Evolutionary conservation across 495 filamentous ascomycete genomes (phyloP).

Genomic region (Penicillium flavigenum): DNA sequence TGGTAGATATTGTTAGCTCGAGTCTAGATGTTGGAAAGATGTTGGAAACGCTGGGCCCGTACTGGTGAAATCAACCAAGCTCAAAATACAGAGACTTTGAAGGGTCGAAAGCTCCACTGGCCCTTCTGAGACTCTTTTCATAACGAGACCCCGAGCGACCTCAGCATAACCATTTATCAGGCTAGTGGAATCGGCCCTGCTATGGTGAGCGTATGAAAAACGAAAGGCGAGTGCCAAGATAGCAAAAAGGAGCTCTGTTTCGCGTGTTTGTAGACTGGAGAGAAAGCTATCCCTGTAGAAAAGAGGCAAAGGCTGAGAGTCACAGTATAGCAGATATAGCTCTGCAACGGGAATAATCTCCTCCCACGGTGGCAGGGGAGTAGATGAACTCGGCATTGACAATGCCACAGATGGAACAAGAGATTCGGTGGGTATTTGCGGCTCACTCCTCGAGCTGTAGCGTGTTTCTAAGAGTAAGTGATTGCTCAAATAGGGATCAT

Average conservation of each 20-base stretch:
- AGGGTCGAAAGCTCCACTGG: conserved; percentile 49
- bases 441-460: conserved; percentile 12
- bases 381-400: conserved; percentile 12
- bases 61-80: conserved; percentile 50
- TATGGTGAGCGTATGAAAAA: conserved; percentile 30
- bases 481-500: background rate
- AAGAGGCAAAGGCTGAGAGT: conserved; percentile 48
- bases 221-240: conserved; percentile 41
- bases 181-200: conserved; percentile 15
- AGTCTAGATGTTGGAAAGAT: background rate
- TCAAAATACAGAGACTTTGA: conserved; percentile 47
- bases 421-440: conserved; percentile 8
- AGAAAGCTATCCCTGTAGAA: conserved; percentile 43
- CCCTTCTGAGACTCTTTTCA: conserved; percentile 45
- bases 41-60: conserved; percentile 11
- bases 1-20: conserved; percentile 14
- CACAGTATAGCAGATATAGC: conserved; percentile 45
- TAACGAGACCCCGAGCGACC: conserved; percentile 43
- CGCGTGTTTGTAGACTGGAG: conserved; percentile 32
- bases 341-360: conserved; percentile 39
- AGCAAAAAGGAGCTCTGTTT: conserved; percentile 44
- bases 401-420: conserved; percentile 11
- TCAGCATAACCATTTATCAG: conserved; percentile 41
- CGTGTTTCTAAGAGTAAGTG: background rate
- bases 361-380: conserved; percentile 41